Evolutionary conservation across 2,329 filamentous ascomycete genomes (phyloP), one percentile per base, ranked within the genome.

Genomic region (Torrubiellomyces zombiae): DNA sequence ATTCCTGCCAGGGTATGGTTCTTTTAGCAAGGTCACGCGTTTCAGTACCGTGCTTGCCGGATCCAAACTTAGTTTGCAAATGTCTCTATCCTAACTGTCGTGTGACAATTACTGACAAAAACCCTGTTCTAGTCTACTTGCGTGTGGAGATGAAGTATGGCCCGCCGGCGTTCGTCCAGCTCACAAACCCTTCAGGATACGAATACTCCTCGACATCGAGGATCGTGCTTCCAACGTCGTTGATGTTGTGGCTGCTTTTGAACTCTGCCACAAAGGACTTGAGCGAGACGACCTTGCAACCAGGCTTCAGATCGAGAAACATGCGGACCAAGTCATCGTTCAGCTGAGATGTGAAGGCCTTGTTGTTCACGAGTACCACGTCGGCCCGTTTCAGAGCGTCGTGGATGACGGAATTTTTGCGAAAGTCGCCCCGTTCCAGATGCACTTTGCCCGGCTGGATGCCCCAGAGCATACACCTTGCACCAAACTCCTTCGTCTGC

Each of bases 291-390:
- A 98, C 78, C 48, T 78, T 77, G 50, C 79, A 85, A 3, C 86
- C 86, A 27, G 79, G 66, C 52, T 94, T 95, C 33, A 95, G 59
- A 43, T 98, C 89, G 31, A 98, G 58, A 43, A 98, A 95, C 57
- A 92, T 81, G 39, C 81, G 72, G 36, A 86, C 70, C 22, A 98
- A 60, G 32, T 72, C 69, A 43, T 81, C 76, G 51, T 95, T 98
- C 28, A 94, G 67, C 38, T 75, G 65, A 9, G 85, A 75, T 5
- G 76, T 85, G 51, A 98, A 98, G 3, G 83, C 89, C 52, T 95
- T 85, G 53, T 98, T 98, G 58, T 98, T 98, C 40, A 95, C 86
- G 14, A 98, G 66, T 11, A 98, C 70, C n/a, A 95, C 85, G 45
- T 98, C 89, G 2, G 89, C 86, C 27, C 75, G 70, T 47, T 77